Evolutionary conservation across 2,329 filamentous ascomycete species (phyloP).

Genomic region (Aureobasidium mangrovei): DNA sequence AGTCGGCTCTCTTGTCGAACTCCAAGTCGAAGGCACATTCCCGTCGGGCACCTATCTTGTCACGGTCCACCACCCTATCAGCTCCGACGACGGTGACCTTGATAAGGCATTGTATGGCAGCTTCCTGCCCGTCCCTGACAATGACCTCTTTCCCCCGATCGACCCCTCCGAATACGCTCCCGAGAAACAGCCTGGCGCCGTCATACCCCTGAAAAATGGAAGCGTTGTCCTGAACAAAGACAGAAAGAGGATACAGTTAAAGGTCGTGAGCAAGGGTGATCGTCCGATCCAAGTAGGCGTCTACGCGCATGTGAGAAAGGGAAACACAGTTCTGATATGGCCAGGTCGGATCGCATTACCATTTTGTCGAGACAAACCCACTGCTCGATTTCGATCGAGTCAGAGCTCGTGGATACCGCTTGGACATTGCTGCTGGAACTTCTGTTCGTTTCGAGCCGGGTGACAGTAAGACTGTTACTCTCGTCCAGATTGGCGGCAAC

Average conservation of each 20-base stretch:
- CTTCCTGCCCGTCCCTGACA: conserved; percentile 71
- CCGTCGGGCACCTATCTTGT: conserved; percentile 85
- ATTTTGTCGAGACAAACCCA: conserved; percentile 92
- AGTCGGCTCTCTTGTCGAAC: conserved; percentile 65
- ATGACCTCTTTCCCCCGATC: conserved; percentile 53
- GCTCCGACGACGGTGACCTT: conserved; percentile 76
- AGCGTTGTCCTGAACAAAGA: conserved; percentile 64
- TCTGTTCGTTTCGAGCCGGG: conserved; percentile 91
- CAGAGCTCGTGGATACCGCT: conserved; percentile 70
- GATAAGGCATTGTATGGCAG: conserved; percentile 83
- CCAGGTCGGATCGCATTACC: conserved; percentile 81
- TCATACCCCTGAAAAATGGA: conserved; percentile 59
- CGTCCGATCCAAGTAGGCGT: conserved; percentile 67
- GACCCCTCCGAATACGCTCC: conserved; percentile 57
- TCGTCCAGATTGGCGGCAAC: conserved; percentile 80
- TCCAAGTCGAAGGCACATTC: conserved; percentile 94
- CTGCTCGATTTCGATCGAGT: conserved; percentile 79
- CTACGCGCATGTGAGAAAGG: background rate
- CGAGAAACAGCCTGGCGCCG: conserved; percentile 66
- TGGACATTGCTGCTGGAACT: conserved; percentile 86
- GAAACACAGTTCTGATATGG: background rate
- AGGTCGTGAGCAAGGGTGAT: conserved; percentile 79
- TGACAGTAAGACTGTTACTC: conserved; percentile 78
- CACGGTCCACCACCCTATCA: conserved; percentile 85
- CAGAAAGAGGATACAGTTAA: conserved; percentile 62